Conservation (phyloP, 768 basidiomycete genomes). For the Agaricus blazei region DNA sequence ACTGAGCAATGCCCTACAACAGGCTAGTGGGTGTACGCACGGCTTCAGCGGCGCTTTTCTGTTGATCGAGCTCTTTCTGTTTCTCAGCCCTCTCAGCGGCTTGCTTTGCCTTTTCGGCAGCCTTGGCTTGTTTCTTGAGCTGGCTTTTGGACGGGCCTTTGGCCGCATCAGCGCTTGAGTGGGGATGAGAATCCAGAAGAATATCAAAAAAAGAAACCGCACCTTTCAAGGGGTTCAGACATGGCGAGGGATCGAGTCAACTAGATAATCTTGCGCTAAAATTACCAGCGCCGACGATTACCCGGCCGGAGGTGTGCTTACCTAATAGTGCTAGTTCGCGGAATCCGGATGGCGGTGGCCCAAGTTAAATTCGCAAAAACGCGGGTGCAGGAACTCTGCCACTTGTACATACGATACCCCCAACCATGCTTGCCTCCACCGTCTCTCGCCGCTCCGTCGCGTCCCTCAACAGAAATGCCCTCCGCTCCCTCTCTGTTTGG, state of each 20-base stretch:
- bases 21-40: constrained; percentile 27
- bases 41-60: constrained; percentile 60
- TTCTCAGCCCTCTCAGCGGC: constrained; percentile 82
- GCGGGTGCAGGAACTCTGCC: constrained; percentile 8
- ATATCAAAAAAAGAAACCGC: constrained; percentile 5
- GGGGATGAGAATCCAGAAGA: neutral
- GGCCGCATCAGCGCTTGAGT: constrained; percentile 17
- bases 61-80: constrained; percentile 66
- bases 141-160: constrained; percentile 78
- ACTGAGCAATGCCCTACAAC: constrained; percentile 7
- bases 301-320: neutral
- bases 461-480: constrained; percentile 27
- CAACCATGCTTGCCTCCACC: constrained; percentile 41
- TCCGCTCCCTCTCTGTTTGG: constrained; percentile 68
- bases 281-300: neutral
- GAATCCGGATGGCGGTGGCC: neutral
- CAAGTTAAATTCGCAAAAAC: constrained; percentile 4
- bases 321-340: no score
- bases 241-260: neutral
- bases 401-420: constrained; percentile 18
- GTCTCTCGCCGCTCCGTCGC: constrained; percentile 47
- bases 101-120: constrained; percentile 86
- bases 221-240: constrained; percentile 22
- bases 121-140: constrained; percentile 87
- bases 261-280: neutral